Conservation (phyloP, 768 basidiomycete genomes). For the Leucosporidium yakuticum region DNA sequence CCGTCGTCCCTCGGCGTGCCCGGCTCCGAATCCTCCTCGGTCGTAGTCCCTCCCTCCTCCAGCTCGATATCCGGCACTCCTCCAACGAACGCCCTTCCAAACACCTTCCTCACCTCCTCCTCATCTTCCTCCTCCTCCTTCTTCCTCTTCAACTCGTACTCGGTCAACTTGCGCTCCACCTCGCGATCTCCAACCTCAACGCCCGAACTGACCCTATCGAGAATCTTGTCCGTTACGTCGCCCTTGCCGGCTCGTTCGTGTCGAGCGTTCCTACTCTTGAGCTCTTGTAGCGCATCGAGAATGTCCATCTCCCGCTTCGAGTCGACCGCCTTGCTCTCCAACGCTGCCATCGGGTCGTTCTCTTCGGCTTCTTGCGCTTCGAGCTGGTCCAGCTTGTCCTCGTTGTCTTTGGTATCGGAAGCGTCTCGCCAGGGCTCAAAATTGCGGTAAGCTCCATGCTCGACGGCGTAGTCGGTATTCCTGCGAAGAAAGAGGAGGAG, state of each 20-base stretch:
- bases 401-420: conserved; percentile 60
- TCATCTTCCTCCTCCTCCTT: conserved; percentile 87
- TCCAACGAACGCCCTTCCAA: conserved; percentile 58
- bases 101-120: conserved; percentile 74
- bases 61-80: conserved; percentile 36
- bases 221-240: conserved; percentile 51
- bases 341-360: conserved; percentile 89
- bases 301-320: conserved; percentile 98
- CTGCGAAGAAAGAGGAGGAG: conserved; percentile 34
- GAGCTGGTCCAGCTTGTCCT: conserved; percentile 73
- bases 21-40: conserved; percentile 26
- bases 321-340: conserved; percentile 87
- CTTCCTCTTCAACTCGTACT: conserved; percentile 53
- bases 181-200: conserved; percentile 54
- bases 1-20: conserved; percentile 37
- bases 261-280: conserved; percentile 74
- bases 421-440: conserved; percentile 85
- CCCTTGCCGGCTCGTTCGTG: conserved; percentile 75
- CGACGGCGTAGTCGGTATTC: conserved; percentile 87
- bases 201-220: conserved; percentile 54
- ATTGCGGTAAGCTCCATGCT: conserved; percentile 95
- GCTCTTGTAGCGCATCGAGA: conserved; percentile 89
- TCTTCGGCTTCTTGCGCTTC: conserved; percentile 91
- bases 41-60: conserved; percentile 31
- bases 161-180: conserved; percentile 56